Evolutionary conservation across 83 land plant species (phyloP).

Genomic region (Picea mariana): DNA sequence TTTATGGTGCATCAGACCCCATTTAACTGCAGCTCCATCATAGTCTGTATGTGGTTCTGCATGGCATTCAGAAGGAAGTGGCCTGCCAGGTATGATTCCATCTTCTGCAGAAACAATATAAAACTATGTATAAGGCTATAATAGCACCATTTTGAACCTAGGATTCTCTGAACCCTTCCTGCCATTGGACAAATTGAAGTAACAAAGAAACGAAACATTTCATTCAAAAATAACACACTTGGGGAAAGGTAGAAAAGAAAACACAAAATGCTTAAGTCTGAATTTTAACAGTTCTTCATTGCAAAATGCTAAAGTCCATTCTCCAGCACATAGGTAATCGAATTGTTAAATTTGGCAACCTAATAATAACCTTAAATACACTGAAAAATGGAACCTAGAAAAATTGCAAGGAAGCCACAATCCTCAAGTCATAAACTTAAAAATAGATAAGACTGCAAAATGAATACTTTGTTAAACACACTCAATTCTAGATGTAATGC

Average conservation of each 20-base stretch:
- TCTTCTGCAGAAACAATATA: constrained; percentile 47
- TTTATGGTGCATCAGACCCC: constrained; percentile 92
- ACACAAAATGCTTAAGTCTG: too few species aligned
- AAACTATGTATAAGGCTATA: constrained; percentile 9
- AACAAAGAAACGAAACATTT: not conserved
- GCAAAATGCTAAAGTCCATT: too few species aligned
- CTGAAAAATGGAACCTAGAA: too few species aligned
- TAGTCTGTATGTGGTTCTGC: constrained; percentile 88
- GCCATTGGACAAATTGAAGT: not conserved
- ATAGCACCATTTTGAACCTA: not conserved
- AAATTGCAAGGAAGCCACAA: not conserved
- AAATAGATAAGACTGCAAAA: not conserved
- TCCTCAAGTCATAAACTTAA: not conserved
- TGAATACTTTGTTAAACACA: not conserved
- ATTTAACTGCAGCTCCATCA: constrained; percentile 85
- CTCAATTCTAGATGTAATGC: not conserved
- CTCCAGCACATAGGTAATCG: too few species aligned
- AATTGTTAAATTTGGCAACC: too few species aligned
- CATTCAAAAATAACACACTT: not conserved
- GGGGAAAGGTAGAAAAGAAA: too few species aligned
- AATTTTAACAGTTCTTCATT: too few species aligned
- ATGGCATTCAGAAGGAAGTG: constrained; percentile 77
- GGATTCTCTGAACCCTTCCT: not conserved
- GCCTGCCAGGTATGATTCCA: constrained; percentile 76
- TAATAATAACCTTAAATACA: too few species aligned